Evolutionary conservation across 495 filamentous ascomycete species (phyloP).

Genomic region (Chaetomium tenue): DNA sequence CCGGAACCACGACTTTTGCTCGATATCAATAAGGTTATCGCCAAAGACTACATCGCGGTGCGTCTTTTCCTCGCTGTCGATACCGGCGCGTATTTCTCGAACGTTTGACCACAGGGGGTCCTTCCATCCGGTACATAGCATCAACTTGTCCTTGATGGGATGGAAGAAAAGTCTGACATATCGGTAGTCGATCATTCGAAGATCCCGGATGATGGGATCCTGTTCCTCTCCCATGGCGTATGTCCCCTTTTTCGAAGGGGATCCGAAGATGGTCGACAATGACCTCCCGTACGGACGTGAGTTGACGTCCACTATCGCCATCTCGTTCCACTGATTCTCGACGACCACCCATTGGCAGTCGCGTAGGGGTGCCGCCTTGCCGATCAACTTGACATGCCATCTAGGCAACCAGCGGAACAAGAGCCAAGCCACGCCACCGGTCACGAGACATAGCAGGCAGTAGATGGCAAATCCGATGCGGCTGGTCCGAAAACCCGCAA

Average conservation of each 20-base stretch:
- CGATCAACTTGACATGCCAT: constrained; percentile 77
- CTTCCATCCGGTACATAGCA: constrained; percentile 85
- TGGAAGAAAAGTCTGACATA: constrained; percentile 93
- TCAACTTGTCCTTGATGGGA: constrained; percentile 80
- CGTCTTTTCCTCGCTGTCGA: constrained; percentile 86
- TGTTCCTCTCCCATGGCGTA: constrained; percentile 73
- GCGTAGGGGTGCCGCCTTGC: constrained; percentile 61
- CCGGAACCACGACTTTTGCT: constrained; percentile 77
- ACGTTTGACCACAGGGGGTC: constrained; percentile 84
- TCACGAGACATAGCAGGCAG: constrained; percentile 61
- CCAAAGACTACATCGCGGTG: constrained; percentile 84
- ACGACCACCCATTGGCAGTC: constrained; percentile 88
- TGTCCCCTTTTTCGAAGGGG: constrained; percentile 54
- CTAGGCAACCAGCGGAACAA: constrained; percentile 85
- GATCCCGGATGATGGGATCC: constrained; percentile 70
- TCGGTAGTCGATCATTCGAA: constrained; percentile 82
- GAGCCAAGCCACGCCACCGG: constrained; percentile 77
- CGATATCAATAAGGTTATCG: constrained; percentile 82
- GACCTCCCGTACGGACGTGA: constrained; percentile 70
- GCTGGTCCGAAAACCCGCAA: constrained; percentile 85
- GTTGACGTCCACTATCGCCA: constrained; percentile 65
- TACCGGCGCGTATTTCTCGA: constrained; percentile 70
- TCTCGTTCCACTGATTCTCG: constrained; percentile 97
- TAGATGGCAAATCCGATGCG: constrained; percentile 66
- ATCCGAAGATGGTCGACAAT: constrained; percentile 83